Evolutionary conservation across 306 rosid species (phyloP), one percentile per base, ranked within the genome.

Genomic region (Lupinus albus): DNA sequence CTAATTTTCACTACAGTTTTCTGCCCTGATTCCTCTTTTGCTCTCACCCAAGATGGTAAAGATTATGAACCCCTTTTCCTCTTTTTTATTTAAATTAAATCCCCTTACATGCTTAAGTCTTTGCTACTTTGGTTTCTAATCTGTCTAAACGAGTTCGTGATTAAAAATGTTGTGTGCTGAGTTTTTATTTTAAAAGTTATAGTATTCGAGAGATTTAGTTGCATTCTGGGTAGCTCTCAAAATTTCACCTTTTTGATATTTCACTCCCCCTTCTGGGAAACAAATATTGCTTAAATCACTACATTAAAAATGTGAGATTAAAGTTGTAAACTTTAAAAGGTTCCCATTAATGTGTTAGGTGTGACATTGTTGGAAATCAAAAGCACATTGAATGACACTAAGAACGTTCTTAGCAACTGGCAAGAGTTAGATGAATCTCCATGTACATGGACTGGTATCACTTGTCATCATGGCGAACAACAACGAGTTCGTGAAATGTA

Each of bases 371-470:
- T 94, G 87, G 95, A 88, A 71, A 84, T 94, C 13, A 94, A 82
- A 71, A 80, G 73, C 68, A 53, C 73, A 71, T 78, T 91, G 78
- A 91, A 94, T 78, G 99, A 94, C 73, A 86, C 80, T 20, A 79
- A 44, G 69, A 76, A 87, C 75, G 67, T 76, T 67, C 97, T 94
- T 9, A 78, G 81, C 33, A 80, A 91, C 79, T 94, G 99, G 99
- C 71, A 64, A 63, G 84, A 78, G 65, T 45, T 81, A 9, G 96
- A 88, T 78, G 95, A 78, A 49, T 82, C 96, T 72, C 97, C 89
- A 47, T 94, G 99, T 84, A 30, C 78, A 15, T 94, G 99, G 99
- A 86, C 95, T 70, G 99, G 99, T n/a, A 85, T 90, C 73, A 21
- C 88, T 62, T 90, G 99, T 79, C 79, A 88, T 84, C 82, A 89